Evolutionary conservation across 139 green algal genomes (phyloP).

Genomic region (Tetradesmus lagerheimii): DNA sequence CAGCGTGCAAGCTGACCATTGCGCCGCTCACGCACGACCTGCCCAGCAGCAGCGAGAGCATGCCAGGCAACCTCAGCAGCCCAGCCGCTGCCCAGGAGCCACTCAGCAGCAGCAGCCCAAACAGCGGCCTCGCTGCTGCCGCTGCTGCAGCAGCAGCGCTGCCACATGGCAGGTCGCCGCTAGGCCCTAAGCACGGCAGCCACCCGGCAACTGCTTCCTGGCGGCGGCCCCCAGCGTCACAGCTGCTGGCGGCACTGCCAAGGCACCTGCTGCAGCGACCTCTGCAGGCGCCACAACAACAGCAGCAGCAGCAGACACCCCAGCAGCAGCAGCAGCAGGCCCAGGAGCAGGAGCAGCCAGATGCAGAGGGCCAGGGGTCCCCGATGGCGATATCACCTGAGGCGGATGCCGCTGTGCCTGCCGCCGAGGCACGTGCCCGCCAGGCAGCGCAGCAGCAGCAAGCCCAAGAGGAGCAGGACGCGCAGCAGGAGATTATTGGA

Average conservation of each 20-base stretch:
- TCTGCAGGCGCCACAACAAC: background rate
- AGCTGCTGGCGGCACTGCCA: background rate
- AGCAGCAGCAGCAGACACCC: conserved; percentile 6
- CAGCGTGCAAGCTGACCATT: conserved; percentile 9
- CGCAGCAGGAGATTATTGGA: background rate
- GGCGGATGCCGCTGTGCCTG: background rate
- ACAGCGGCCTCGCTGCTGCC: background rate
- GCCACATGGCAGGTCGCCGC: conserved; percentile 3
- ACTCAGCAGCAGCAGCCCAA: conserved; percentile 16
- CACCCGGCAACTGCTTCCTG: background rate
- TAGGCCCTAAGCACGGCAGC: background rate
- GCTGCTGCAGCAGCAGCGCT: background rate
- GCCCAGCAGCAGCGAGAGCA: conserved; percentile 7
- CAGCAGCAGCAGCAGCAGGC: background rate
- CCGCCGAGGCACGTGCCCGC: background rate
- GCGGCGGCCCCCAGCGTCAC: background rate
- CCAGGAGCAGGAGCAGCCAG: background rate
- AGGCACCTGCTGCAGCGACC: conserved; percentile 2
- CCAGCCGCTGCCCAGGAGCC: background rate
- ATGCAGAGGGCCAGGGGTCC: background rate
- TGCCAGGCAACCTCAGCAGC: background rate
- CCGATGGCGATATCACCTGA: conserved; percentile 20
- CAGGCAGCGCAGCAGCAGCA: conserved; percentile 4
- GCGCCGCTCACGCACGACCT: conserved; percentile 1
- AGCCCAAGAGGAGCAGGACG: background rate